Percentiles rank a stretch among this genome's conserved stretches.
These are phyloP conservation scores for Russula brevipes DNA, from an alignment of 768 basidiomycete species.

Conservation along the genomic window DNA sequence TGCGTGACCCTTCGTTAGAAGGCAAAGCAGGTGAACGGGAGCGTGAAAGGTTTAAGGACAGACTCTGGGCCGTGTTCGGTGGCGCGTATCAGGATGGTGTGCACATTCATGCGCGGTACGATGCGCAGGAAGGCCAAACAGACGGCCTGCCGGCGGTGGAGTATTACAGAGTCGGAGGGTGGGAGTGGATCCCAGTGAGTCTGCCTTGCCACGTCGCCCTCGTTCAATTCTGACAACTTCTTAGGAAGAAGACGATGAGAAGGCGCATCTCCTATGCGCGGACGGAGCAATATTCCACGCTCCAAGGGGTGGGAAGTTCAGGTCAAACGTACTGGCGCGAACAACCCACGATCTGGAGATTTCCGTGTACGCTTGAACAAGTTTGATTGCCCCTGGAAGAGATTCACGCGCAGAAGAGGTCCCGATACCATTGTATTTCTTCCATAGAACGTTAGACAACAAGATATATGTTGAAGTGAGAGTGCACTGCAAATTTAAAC, in stretches of 20 bases:
- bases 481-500: conserved; percentile 3
- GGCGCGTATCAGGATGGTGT: conserved; percentile 75
- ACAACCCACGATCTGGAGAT: conserved; percentile 37
- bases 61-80: conserved; percentile 48
- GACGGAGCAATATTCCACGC: conserved; percentile 73
- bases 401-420: neutral
- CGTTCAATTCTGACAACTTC: conserved; percentile 1
- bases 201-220: neutral
- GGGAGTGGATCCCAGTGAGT: conserved; percentile 84
- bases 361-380: conserved; percentile 43
- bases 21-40: conserved; percentile 39
- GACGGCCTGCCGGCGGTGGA: conserved; percentile 61
- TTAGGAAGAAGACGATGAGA: conserved; percentile 54
- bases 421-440: conserved; percentile 6
- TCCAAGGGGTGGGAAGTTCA: conserved; percentile 52
- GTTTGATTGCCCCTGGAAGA: neutral
- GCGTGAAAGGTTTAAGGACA: conserved; percentile 48
- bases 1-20: conserved; percentile 47
- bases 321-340: conserved; percentile 41
- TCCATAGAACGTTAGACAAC: neutral
- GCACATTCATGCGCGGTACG: conserved; percentile 56
- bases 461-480: neutral
- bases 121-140: conserved; percentile 42
- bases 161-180: conserved; percentile 70
- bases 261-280: conserved; percentile 69